Evolutionary conservation across 2,329 filamentous ascomycete species (phyloP), one percentile per base, ranked within the genome.

Genomic region (Nigrograna mackinnonii): DNA sequence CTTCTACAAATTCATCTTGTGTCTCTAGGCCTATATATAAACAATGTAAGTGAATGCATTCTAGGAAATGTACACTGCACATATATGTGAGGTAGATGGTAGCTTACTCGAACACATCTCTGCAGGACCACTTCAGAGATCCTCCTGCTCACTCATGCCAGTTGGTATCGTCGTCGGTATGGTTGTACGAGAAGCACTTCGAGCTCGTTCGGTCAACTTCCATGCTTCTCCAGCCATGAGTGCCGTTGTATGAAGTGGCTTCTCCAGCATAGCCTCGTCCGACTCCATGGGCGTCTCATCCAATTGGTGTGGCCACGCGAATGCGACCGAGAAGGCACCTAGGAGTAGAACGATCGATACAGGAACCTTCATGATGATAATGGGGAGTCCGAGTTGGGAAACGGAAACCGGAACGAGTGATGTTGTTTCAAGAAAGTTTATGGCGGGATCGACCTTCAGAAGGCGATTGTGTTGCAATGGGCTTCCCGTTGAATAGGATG

Each of bases 141-240:
- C 39, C 22, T 30, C 32, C n/a, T 45, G 39, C 3, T 31, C 28
- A 13, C 16, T 18, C n/a, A 21, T 31, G 22, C 33, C 18, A 9
- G 39, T 48, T 18, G 42, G 30, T 18, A 14, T 12, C 11, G 21
- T 22, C 13, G 36, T 14, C 3, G 32, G 5, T 2, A 22, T 12
- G 4, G 43, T 22, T 14, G 44, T 39, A 14, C 9, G 31, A 26
- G 31, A 39, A 5, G 30, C 33, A 7, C 28, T 37, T 4, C 31
- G 34, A 22, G 35, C 37, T 17, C 22, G 37, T 16, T 49, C 16
- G 4, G 45, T 41, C 18, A 45, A 22, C 11, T n/a, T 31, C 39
- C 37, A 47, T 5, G 51, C 44, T 20, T 39, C 49, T 9, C 52
- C 44, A 3, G 49, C 49, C 49, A 52, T 50, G 7, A 52, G 44